Evolutionary conservation across 805 yeast genomes (phyloP), one percentile per base, ranked within the genome.

Genomic region (Ogataea nakhonphanomensis): DNA sequence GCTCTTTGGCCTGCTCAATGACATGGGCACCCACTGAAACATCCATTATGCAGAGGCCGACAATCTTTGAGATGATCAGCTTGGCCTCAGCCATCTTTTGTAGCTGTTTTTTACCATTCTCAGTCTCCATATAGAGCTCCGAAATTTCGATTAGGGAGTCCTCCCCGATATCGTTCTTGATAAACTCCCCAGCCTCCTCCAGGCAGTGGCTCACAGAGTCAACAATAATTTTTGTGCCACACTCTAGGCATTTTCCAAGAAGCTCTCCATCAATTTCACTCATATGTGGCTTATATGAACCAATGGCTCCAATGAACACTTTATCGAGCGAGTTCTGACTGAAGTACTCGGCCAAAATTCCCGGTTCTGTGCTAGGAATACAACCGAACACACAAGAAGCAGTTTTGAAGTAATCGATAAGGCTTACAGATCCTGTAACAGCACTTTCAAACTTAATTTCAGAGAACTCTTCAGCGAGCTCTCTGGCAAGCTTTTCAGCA

Each of bases 211-310:
- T 73, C 30, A 62, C 64, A 0, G 86, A 79, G 50, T 81, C 88
- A 3, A 80, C 84, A 5, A 81, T 58, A 23, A 81, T 69, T 40
- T 68, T 65, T 3, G 70, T 69, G 5, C 61, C 62, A 8, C 58
- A 49, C 1, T 48, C 44, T 12, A 71, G 57, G 42, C 69, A 55
- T 3, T 54, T 50, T 8, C 76, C 61, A 28, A 73, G 59, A 2
- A 62, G 59, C 20, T 60, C 61, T 7, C 61, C 63, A 45, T 78
- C 84, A 37, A 79, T 70, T 58, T 81, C 88, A 28, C 66, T 66
- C 87, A 81, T 79, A 45, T 73, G 71, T 10, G 85, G 85, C 55
- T 78, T 78, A 55, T 79, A 81, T 13, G 83, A 76, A 1, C 88
- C 88, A 51, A 81, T 80, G 24, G 79, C 61, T 11, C 80, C 73